Base-by-base conservation (phyloP, 1,284 basidiomycete genomes). In the Naganishia cerealis region DNA sequence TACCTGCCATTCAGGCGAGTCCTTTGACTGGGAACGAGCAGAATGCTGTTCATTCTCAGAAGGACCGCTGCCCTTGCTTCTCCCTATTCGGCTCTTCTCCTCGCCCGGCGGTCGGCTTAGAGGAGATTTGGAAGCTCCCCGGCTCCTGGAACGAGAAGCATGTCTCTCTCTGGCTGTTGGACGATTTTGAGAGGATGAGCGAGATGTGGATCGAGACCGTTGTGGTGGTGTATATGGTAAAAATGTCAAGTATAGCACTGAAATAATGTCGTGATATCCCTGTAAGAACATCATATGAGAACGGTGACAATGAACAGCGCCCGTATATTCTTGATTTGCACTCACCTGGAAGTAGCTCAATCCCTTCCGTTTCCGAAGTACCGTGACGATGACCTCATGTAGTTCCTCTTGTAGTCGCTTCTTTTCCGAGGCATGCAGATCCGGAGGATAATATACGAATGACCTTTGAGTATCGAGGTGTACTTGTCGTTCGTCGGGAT, bases 211-310 rank as follows among this genome's bases (percentile, higher is more conserved):
- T 9, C 52, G 66, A 21, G 66, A 67, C 6, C 58, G 69, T 10
- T 36, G 48, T 1, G 66, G 67, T 10, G 66, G 57, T 24, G 36
- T 48, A 38, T 71, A 59, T 9, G 72, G 65, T 24, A 75, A 24
- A 8, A 94, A 82, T 0, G 92, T 94, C 36, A 96, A 84, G 73
- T 90, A 90, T 0, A 96, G 72, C 13, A 96, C 91, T 0, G 91
- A 89, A 39, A 92, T 84, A 56, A 97, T 91, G 76, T 96, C 94
- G 77, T 97, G 94, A 77, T 92, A 95, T 50, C 94, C 94, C 87
- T 92, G 75, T 29, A 33, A 40, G 42, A 26, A 12, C 67, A 33
- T 52, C 52, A 61, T 12, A 43, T 36, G 40, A 50, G 26, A 43
- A 43, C 29, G 29, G 29, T 33, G 29, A 33, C 29, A 33, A 33